These are phyloP conservation scores for Aspergillus puulaauensis DNA, from an alignment of 2,329 filamentous ascomycete genomes.

Conservation along the genomic window DNA sequence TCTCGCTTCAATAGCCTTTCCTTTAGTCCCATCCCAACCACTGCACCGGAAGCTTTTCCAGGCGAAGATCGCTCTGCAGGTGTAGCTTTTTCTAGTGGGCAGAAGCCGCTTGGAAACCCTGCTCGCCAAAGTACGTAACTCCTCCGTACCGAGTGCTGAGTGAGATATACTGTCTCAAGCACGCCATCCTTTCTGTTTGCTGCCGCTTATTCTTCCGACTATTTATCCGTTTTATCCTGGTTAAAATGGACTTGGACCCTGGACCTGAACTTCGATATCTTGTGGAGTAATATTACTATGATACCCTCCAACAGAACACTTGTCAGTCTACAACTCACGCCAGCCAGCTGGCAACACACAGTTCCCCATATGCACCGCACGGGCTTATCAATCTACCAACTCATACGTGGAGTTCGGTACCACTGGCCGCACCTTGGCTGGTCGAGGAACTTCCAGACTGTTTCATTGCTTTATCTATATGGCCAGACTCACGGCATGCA, in stretches of 20 bases:
- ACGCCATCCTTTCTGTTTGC: not conserved
- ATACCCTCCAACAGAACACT: not conserved
- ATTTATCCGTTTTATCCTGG: not conserved
- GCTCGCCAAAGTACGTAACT: not conserved
- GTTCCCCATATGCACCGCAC: not conserved
- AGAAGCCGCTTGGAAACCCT: not conserved
- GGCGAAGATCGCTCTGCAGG: slow-evolving; percentile 7
- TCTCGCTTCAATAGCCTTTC: not conserved
- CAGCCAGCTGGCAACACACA: not conserved
- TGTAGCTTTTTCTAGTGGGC: not conserved
- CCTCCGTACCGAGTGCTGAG: too few species aligned
- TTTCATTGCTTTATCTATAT: not conserved
- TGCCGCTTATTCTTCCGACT: not conserved
- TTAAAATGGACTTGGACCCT: not conserved
- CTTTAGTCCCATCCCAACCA: not conserved
- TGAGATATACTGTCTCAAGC: not conserved
- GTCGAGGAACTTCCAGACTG: not conserved
- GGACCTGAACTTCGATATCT: not conserved
- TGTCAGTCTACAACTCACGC: not conserved
- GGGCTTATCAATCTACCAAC: slow-evolving; percentile 1
- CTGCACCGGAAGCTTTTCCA: slow-evolving; percentile 5
- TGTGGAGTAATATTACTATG: not conserved
- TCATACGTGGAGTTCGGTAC: slow-evolving; percentile 1
- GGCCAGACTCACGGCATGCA: slow-evolving; percentile 2
- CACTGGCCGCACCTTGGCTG: not conserved